These are phyloP conservation scores for Globisporangium echinulatum DNA, from an alignment of 352 stramenopile species.

Conservation along the genomic window DNA sequence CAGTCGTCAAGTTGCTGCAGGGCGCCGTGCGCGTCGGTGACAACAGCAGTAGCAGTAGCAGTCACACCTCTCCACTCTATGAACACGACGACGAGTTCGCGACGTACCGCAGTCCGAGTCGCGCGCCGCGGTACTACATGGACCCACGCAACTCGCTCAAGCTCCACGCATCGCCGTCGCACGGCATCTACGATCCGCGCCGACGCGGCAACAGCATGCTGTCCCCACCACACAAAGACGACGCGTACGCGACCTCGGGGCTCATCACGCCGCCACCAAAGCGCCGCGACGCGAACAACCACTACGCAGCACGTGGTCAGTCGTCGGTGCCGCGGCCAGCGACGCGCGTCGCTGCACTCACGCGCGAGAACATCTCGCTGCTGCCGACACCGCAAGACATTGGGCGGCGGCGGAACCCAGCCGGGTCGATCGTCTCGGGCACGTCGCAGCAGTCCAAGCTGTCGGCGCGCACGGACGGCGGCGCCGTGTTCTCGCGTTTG, in stretches of 20 bases:
- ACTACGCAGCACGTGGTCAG: constrained; percentile 1
- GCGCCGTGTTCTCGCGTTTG: constrained; percentile 72
- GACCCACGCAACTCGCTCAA: constrained; percentile 7
- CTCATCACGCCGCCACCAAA: constrained; percentile 32
- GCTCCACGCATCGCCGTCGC: constrained; percentile 6
- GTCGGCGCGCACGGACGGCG: constrained; percentile 69
- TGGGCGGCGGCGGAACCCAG: constrained; percentile 20
- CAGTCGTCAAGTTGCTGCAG: constrained; percentile 42
- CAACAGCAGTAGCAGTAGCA: constrained; percentile 1
- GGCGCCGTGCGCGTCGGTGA: constrained; percentile 30
- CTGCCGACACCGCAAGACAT: constrained; percentile 37
- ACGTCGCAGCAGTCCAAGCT: constrained; percentile 62
- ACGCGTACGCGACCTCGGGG: constrained; percentile 12
- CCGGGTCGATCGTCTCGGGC: constrained; percentile 48
- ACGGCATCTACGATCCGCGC: constrained; percentile 12
- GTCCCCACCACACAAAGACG: neutral
- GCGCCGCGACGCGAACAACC: constrained; percentile 2
- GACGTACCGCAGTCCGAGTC: constrained; percentile 19
- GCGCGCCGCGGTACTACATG: constrained; percentile 13
- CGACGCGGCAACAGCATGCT: constrained; percentile 11
- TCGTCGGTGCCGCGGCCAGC: constrained; percentile 24
- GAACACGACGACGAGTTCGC: constrained; percentile 20
- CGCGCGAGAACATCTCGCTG: constrained; percentile 74
- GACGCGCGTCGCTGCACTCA: constrained; percentile 59
- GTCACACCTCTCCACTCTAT: constrained; percentile 3